These are phyloP conservation scores for Guadua angustifolia DNA, from an alignment of 176 grass and related monocot genomes.

Conservation along the genomic window DNA sequence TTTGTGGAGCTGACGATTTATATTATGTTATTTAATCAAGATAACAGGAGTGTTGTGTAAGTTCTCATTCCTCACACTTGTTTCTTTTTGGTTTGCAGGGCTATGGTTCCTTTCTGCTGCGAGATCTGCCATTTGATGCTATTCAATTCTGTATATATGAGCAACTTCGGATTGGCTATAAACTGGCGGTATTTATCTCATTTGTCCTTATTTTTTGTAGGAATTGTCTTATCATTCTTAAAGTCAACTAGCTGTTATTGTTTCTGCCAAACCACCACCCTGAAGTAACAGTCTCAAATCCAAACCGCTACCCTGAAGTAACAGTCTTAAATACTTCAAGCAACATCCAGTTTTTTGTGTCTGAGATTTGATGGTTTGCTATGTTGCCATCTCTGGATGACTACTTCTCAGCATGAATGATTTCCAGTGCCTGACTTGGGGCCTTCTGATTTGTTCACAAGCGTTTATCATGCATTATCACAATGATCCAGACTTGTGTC, in stretches of 20 bases:
- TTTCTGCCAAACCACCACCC: neutral
- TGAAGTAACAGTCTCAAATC: neutral
- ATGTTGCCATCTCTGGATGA: neutral
- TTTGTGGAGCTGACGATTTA: neutral
- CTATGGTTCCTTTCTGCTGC: conserved; percentile 75
- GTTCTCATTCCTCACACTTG: neutral
- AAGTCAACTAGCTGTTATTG: neutral
- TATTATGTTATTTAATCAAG: neutral
- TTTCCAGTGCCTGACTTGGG: neutral
- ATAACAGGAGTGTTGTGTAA: neutral
- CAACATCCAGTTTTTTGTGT: neutral
- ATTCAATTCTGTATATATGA: conserved; percentile 96
- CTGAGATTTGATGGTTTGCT: neutral
- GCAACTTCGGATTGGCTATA: conserved; percentile 95
- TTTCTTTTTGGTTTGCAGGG: conserved; percentile 55
- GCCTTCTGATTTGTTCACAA: neutral
- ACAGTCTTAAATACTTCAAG: neutral
- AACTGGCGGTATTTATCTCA: conserved; percentile 52
- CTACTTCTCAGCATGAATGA: neutral
- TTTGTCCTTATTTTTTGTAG: neutral
- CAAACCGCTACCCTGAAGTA: neutral
- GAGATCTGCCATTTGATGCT: conserved; percentile 87
- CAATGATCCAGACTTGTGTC: neutral
- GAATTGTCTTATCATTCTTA: neutral
- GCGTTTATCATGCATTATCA: neutral